Conservation (phyloP, 257 asterid species). For the Nicotiana sylvestris region DNA sequence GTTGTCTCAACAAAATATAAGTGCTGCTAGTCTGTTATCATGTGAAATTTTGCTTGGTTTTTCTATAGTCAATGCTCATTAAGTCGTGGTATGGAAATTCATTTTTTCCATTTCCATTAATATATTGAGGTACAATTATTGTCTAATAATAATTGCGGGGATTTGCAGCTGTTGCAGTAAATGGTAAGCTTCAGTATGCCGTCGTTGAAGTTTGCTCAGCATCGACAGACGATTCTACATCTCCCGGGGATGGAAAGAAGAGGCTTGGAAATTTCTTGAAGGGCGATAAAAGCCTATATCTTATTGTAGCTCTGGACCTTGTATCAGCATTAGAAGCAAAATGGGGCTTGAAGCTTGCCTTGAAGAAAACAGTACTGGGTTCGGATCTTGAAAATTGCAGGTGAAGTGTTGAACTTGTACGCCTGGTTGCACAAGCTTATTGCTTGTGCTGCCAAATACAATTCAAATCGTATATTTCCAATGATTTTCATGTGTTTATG, state of each 20-base stretch:
- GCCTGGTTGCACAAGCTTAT: not conserved
- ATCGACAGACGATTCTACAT: slow-evolving; percentile 34
- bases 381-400: slow-evolving; percentile 87
- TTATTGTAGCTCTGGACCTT: slow-evolving; percentile 81
- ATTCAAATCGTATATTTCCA: slow-evolving; percentile 1
- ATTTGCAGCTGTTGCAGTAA: slow-evolving; percentile 84
- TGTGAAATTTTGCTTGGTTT: not conserved
- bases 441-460: not conserved
- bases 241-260: slow-evolving; percentile 51
- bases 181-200: slow-evolving; percentile 84
- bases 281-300: slow-evolving; percentile 41
- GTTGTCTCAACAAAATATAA: not conserved
- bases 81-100: slow-evolving; percentile 1
- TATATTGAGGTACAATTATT: slow-evolving; percentile 1
- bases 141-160: not conserved
- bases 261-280: slow-evolving; percentile 64
- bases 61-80: not conserved
- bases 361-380: slow-evolving; percentile 67
- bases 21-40: slow-evolving; percentile 7
- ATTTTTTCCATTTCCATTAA: not conserved
- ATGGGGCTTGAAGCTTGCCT: slow-evolving; percentile 71
- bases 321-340: slow-evolving; percentile 81
- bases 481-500: not conserved
- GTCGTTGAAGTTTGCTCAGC: slow-evolving; percentile 69
- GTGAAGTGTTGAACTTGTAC: slow-evolving; percentile 29